Evolutionary conservation across 1,284 basidiomycete genomes (phyloP), one percentile per base, ranked within the genome.

Genomic region (Phenoliferia sp.): DNA sequence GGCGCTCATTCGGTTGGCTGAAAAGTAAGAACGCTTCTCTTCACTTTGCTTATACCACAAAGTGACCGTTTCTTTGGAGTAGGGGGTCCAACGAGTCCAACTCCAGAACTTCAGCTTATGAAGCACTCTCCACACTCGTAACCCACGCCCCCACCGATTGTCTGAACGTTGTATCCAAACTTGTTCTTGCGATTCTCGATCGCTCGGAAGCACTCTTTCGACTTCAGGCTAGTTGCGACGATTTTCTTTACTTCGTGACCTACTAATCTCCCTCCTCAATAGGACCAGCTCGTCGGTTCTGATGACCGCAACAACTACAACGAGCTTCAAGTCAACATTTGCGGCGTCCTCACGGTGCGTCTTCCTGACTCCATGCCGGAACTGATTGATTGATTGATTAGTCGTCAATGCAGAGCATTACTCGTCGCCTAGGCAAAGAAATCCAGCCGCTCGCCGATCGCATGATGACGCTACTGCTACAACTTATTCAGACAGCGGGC

Each of bases 271-370:
- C 2, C 28, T 7, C 48, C n/a, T 52, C 54, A 32, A 17, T 79
- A 94, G 86, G 90, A 90, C 79, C 95, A 99, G 82, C 90, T 99
- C 62, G 83, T 99, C 57, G 96, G 95, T 62, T 84, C 89, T 55
- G 95, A 99, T 80, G 95, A 99, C 79, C 87, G 92, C 73, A 95
- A 95, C 81, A 99, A 98, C 83, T 98, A 95, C 93, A 95, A 94
- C 78, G 95, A 99, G 79, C 84, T 99, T 54, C 94, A 98, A 80
- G 90, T 92, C 81, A 96, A 95, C 81, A 86, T 98, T 76, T 97
- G 94, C 80, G 89, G 89, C 69, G 90, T 96, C 59, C 83, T 93
- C 66, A 90, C 91, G 63, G 90, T 91, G 76, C 77, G 88, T 82
- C 19, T n/a, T 2, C 34, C 22, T n/a, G 1, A 6, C 3, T 31